These are phyloP conservation scores for Trichosporon ovoides DNA, from an alignment of 1,284 basidiomycete species.

Conservation along the genomic window DNA sequence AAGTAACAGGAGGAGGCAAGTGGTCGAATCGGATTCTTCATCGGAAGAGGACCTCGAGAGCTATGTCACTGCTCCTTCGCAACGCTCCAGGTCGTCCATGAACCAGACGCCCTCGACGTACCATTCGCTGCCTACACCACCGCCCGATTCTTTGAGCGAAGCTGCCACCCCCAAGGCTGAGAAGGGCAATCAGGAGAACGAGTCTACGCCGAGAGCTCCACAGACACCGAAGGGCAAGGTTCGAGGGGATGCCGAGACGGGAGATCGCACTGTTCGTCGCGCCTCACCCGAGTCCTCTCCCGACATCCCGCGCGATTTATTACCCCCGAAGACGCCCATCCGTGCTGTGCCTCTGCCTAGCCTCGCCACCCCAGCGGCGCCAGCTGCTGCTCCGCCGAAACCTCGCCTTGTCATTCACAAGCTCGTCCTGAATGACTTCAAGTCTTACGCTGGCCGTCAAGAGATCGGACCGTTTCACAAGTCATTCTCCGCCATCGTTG, in stretches of 20 bases:
- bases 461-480: conserved; percentile 99
- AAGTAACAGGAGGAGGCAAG: conserved; percentile 12
- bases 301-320: conserved; percentile 10
- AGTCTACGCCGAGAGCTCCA: not conserved
- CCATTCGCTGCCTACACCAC: not conserved
- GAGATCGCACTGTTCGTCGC: conserved; percentile 4
- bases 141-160: not conserved
- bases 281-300: conserved; percentile 16
- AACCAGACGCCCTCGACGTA: not conserved
- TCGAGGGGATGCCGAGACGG: conserved; percentile 9
- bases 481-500: conserved; percentile 96
- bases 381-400: conserved; percentile 49
- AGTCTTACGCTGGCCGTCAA: conserved; percentile 93
- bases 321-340: conserved; percentile 21
- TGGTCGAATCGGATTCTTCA: conserved; percentile 14
- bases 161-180: not conserved
- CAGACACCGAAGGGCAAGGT: conserved; percentile 10
- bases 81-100: not conserved
- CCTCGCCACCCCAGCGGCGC: conserved; percentile 38
- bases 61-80: conserved; percentile 1
- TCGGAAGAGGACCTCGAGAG: conserved; percentile 8
- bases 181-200: conserved; percentile 11
- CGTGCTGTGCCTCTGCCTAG: conserved; percentile 17
- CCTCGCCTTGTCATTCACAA: conserved; percentile 92
- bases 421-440: conserved; percentile 91